Evolutionary conservation across 2,329 filamentous ascomycete species (phyloP), one percentile per base, ranked within the genome.

Genomic region (Corynespora cassiicola): DNA sequence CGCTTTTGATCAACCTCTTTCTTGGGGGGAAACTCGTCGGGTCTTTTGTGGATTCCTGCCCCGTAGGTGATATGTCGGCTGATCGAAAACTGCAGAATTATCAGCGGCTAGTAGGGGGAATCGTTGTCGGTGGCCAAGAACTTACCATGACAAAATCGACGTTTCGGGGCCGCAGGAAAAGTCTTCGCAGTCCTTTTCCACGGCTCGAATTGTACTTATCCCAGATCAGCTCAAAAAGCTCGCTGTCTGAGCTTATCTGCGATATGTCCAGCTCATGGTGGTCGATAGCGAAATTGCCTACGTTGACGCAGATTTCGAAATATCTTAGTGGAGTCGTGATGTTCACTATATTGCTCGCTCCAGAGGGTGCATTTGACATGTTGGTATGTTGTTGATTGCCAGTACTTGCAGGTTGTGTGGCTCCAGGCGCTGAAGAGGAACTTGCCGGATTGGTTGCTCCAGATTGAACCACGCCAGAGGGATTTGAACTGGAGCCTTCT

Each of bases 231-330:
- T 28, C 23, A 24, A 42, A 42, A 7, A 42, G 34, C 16, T 42
- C 39, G 16, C 21, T 25, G 22, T 42, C 39, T 11, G 39, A 25
- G 9, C 11, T 24, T 11, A 42, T 27, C 7, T 21, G 10, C 17
- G 39, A 38, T 27, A 42, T 42, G 19, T 42, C 39, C 14, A 42
- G 37, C 23, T 42, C 33, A 21, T 42, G 24, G 18, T 42, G 39
- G n/a, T 38, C 27, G 17, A 38, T 38, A 25, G 33, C 34, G 34
- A 37, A 21, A 15, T 37, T 38, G 8, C 33, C 33, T 8, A 31
- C 29, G 33, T 38, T 32, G 6, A 42, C 21, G 27, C 39, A 42
- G 12, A 40, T 12, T 17, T 40, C 37, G 19, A 40, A 39, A n/a
- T 35, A 32, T 26, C 23, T 24, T 8, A 18, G 19, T 22, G 30